Percentiles rank a stretch among this genome's conserved stretches.
Evolutionary conservation across 2,329 filamentous ascomycete species (phyloP).

Genomic region (Paecilomyces sp.): DNA sequence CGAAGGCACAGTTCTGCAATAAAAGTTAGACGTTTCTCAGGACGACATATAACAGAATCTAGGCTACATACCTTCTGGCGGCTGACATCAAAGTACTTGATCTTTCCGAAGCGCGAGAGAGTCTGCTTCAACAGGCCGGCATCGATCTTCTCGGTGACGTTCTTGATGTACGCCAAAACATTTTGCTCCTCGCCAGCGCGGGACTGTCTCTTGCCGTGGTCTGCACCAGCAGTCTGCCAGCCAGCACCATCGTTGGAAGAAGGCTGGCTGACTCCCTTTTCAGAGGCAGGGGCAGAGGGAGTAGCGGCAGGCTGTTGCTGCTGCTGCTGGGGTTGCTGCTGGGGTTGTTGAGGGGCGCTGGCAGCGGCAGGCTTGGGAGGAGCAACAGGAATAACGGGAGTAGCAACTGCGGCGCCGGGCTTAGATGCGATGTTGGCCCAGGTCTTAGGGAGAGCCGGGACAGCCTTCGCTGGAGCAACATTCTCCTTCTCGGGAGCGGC

Average conservation of each 20-base stretch:
- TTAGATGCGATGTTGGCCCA: constrained; percentile 56
- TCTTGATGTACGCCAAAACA: constrained; percentile 87
- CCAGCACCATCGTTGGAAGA: constrained; percentile 60
- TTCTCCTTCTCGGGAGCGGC: constrained; percentile 47
- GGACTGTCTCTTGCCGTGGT: constrained; percentile 77
- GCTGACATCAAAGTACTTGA: constrained; percentile 58
- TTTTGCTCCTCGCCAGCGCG: constrained; percentile 65
- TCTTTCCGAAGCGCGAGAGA: constrained; percentile 62
- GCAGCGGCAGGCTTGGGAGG: constrained; percentile 26
- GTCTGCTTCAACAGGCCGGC: constrained; percentile 63
- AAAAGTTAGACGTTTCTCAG: constrained; percentile 7
- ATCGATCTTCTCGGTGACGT: constrained; percentile 83
- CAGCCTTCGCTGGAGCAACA: constrained; percentile 42
- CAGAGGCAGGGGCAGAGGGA: constrained; percentile 40
- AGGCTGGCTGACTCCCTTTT: constrained; percentile 66
- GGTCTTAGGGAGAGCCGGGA: constrained; percentile 53
- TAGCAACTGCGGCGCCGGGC: constrained; percentile 30
- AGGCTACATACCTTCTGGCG: constrained; percentile 61
- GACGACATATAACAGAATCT: neutral
- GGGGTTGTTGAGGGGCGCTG: constrained; percentile 22
- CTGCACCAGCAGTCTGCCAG: constrained; percentile 79
- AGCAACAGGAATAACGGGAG: constrained; percentile 24
- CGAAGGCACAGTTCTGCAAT: constrained; percentile 84
- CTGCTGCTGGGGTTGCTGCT: constrained; percentile 20
- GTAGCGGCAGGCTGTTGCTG: constrained; percentile 26